These are phyloP conservation scores for Mrakia blollopis DNA, from an alignment of 768 basidiomycete species.

Conservation along the genomic window DNA sequence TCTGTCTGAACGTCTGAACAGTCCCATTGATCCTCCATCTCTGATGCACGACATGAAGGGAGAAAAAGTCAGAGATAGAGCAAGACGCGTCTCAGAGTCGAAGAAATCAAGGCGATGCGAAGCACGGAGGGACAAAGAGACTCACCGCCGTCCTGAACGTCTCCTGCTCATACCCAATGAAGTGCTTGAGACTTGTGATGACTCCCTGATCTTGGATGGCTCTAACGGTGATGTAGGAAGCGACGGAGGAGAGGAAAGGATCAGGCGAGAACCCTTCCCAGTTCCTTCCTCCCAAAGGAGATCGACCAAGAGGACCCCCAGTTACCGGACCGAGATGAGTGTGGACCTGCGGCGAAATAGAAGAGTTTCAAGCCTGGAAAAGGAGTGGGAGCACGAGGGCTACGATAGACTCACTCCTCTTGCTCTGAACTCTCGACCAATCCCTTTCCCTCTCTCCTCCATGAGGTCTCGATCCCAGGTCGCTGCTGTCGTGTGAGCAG, in stretches of 20 bases:
- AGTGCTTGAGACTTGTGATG: constrained; percentile 40
- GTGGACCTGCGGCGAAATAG: background rate
- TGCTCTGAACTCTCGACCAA: constrained; percentile 74
- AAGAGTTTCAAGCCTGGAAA: background rate
- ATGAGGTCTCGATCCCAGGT: constrained; percentile 37
- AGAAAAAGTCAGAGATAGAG: background rate
- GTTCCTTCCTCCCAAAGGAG: constrained; percentile 30
- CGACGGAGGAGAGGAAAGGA: constrained; percentile 32
- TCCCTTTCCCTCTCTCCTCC: constrained; percentile 65
- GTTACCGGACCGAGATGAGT: constrained; percentile 15
- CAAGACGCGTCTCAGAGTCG: background rate
- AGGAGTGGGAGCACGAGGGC: constrained; percentile 59
- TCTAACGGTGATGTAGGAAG: constrained; percentile 32
- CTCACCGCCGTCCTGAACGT: constrained; percentile 33
- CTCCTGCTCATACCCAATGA: constrained; percentile 42
- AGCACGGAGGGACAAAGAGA: background rate
- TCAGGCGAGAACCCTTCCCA: constrained; percentile 34
- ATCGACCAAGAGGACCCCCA: constrained; percentile 30
- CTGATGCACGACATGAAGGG: background rate
- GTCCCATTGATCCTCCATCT: constrained; percentile 8
- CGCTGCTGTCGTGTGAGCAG: constrained; percentile 17
- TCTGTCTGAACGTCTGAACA: constrained; percentile 1
- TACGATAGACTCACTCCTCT: constrained; percentile 63
- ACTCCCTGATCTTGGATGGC: constrained; percentile 36
- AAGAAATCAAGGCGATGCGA: no score